Conservation (phyloP, 768 basidiomycete species). For the Lanmaoa pseudosensibilis region DNA sequence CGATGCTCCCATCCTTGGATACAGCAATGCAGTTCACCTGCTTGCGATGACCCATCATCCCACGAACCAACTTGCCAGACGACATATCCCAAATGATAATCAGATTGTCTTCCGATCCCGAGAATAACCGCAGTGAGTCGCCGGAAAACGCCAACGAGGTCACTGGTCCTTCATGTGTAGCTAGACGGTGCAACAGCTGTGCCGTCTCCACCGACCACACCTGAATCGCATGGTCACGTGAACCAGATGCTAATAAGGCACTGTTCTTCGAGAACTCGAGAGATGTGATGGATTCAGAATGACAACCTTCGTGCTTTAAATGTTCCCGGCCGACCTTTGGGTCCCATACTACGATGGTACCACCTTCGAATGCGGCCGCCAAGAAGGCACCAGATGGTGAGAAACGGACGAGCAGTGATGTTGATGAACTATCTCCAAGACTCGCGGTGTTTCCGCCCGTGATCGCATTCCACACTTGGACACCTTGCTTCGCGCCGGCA, state of each 20-base stretch:
- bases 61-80: conserved; percentile 12
- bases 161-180: conserved; percentile 20
- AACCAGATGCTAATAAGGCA: conserved; percentile 19
- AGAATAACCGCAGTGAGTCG: conserved; percentile 20
- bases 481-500: conserved; percentile 11
- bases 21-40: conserved; percentile 18
- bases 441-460: conserved; percentile 23
- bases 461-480: conserved; percentile 24
- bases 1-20: conserved; percentile 15
- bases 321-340: conserved; percentile 19
- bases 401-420: conserved; percentile 16
- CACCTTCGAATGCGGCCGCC: conserved; percentile 18
- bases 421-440: conserved; percentile 11
- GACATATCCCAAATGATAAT: conserved; percentile 26
- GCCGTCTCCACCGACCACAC: conserved; percentile 26
- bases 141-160: conserved; percentile 21
- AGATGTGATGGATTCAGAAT: conserved; percentile 13
- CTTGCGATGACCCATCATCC: conserved; percentile 23
- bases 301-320: conserved; percentile 14
- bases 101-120: conserved; percentile 25
- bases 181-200: conserved; percentile 11
- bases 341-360: conserved; percentile 21
- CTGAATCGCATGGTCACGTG: conserved; percentile 15
- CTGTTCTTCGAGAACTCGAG: conserved; percentile 21
- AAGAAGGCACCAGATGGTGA: conserved; percentile 21